Conservation (phyloP, 176 grass and related monocot species). For the Carex myosuroides region DNA sequence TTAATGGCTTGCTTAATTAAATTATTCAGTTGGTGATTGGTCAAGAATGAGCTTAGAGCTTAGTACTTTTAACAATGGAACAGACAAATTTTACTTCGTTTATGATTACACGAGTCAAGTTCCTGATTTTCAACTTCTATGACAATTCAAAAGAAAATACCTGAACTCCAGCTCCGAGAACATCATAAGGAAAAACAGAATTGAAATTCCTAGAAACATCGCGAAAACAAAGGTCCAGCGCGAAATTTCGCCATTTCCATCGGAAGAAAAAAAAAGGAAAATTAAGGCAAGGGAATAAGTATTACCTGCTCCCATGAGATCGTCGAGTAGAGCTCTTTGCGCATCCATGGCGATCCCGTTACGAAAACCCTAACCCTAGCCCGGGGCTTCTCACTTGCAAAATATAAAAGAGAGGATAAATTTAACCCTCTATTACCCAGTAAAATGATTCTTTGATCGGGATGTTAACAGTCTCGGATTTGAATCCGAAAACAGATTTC, state of each 20-base stretch:
- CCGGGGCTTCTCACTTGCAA: not conserved
- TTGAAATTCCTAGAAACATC: not conserved
- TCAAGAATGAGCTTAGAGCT: not conserved
- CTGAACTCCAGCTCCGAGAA: not conserved
- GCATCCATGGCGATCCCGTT: constrained; percentile 57
- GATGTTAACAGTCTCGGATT: not conserved
- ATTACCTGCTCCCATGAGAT: constrained; percentile 88
- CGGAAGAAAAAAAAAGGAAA: not conserved
- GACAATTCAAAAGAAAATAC: not conserved
- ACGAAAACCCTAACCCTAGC: constrained; percentile 35
- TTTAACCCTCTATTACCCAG: no score
- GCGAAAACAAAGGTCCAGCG: not conserved
- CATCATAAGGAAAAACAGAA: not conserved
- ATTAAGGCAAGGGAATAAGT: not conserved
- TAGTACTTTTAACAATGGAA: not conserved
- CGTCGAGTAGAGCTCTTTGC: constrained; percentile 87
- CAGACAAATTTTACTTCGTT: not conserved
- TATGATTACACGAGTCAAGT: not conserved
- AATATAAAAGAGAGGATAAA: not conserved
- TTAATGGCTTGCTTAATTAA: not conserved
- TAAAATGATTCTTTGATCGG: not conserved
- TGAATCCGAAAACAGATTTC: not conserved
- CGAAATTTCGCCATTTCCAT: not conserved
- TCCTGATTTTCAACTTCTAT: not conserved
- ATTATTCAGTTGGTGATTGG: not conserved